These are phyloP conservation scores for Scutellaria baicalensis DNA, from an alignment of 257 asterid genomes.

Conservation along the genomic window DNA sequence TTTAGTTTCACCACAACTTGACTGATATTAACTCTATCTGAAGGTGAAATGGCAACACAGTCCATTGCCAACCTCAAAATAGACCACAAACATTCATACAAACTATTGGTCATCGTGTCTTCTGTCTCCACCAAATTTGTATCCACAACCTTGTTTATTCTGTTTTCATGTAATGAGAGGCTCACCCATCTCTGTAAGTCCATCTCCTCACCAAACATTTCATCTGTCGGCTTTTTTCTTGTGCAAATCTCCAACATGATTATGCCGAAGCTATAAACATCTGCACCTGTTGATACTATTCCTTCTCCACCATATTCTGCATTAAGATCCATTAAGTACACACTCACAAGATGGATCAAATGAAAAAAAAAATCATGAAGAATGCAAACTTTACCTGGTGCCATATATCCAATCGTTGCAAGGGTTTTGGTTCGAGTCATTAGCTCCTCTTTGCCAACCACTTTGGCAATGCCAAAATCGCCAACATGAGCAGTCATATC, in stretches of 20 bases:
- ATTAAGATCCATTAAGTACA: neutral
- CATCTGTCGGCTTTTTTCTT: too few species aligned
- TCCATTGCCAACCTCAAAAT: slow-evolving; percentile 2
- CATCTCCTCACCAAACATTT: too few species aligned
- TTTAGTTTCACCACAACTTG: slow-evolving; percentile 15
- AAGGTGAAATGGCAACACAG: slow-evolving; percentile 18
- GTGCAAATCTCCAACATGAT: too few species aligned
- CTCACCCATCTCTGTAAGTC: too few species aligned
- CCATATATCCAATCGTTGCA: too few species aligned
- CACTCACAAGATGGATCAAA: neutral
- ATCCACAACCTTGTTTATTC: slow-evolving; percentile 3
- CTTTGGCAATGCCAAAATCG: slow-evolving; percentile 29
- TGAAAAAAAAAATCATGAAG: too few species aligned
- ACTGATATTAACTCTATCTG: slow-evolving; percentile 17
- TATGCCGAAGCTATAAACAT: too few species aligned
- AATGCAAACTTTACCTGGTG: too few species aligned
- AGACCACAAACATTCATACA: slow-evolving; percentile 1
- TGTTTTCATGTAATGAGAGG: too few species aligned
- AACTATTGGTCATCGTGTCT: too few species aligned
- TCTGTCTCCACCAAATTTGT: slow-evolving; percentile 9
- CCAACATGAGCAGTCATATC: slow-evolving; percentile 25
- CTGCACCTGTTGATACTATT: too few species aligned
- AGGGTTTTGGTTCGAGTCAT: too few species aligned
- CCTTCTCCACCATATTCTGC: slow-evolving; percentile 25
- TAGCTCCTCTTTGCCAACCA: neutral